Evolutionary conservation across 2,329 filamentous ascomycete species (phyloP).

Genomic region (Hypoxylon sp.): DNA sequence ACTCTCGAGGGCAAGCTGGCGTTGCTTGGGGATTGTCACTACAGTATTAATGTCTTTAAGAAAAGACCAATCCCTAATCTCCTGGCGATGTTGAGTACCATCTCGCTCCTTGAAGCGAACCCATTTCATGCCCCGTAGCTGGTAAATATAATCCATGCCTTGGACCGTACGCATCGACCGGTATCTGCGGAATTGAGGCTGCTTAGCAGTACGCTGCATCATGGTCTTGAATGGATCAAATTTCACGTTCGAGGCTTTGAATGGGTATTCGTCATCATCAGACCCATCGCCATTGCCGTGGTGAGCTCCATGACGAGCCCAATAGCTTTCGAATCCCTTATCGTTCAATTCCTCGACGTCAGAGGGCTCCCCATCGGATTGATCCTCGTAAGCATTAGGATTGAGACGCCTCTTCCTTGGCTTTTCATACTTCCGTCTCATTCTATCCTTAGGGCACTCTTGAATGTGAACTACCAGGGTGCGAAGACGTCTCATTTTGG

Average conservation of each 20-base stretch:
- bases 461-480: conserved; percentile 60
- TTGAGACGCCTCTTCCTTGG: not conserved
- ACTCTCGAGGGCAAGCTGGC: conserved; percentile 25
- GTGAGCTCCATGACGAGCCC: not conserved
- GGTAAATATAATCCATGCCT: conserved; percentile 61
- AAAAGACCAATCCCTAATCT: conserved; percentile 56
- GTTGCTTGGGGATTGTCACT: conserved; percentile 47
- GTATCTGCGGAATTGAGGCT: conserved; percentile 59
- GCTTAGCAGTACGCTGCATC: conserved; percentile 52
- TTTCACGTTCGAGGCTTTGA: conserved; percentile 16
- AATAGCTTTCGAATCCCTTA: not conserved
- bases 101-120: conserved; percentile 61
- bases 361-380: not conserved
- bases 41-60: conserved; percentile 53
- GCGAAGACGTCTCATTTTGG: conserved; percentile 58
- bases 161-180: conserved; percentile 60
- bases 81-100: conserved; percentile 15
- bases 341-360: not conserved
- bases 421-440: conserved; percentile 59
- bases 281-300: conserved; percentile 37
- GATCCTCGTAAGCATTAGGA: not conserved
- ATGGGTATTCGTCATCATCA: conserved; percentile 42
- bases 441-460: conserved; percentile 54
- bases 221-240: conserved; percentile 40
- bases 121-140: conserved; percentile 61